Evolutionary conservation across 202 grass and related monocot genomes (phyloP).

Genomic region (Saccharum hybrid): DNA sequence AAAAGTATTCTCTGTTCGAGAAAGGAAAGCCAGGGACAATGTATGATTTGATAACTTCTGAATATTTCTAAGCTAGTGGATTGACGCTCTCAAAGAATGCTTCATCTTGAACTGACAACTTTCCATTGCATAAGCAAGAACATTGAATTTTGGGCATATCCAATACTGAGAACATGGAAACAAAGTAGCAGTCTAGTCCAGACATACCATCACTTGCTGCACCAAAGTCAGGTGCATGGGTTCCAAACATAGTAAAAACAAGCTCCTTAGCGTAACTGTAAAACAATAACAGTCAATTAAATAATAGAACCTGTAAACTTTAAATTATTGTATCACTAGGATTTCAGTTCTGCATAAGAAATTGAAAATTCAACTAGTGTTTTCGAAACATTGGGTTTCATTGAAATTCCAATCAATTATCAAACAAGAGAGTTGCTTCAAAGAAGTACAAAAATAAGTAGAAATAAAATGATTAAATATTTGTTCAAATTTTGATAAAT

Average conservation of each 20-base stretch:
- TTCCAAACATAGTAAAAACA: constrained; percentile 76
- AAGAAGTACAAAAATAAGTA: neutral
- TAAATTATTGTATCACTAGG: neutral
- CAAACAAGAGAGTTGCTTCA: neutral
- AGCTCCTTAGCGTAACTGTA: constrained; percentile 94
- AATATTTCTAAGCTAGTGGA: constrained; percentile 1
- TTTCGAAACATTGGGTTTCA: neutral
- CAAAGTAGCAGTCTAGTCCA: neutral
- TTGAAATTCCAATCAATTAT: constrained; percentile 21
- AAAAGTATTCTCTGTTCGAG: neutral
- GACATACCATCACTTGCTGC: constrained; percentile 94
- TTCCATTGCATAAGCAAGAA: neutral
- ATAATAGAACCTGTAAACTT: neutral
- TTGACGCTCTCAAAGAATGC: neutral
- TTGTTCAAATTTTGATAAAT: neutral
- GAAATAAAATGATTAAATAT: neutral
- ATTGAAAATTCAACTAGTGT: neutral
- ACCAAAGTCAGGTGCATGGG: constrained; percentile 80
- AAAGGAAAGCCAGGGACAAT: constrained; percentile 2
- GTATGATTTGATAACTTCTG: constrained; percentile 1
- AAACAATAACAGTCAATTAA: constrained; percentile 24
- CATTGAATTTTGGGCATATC: constrained; percentile 23
- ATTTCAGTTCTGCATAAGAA: neutral
- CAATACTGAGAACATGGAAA: neutral
- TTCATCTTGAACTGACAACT: constrained; percentile 5